Evolutionary conservation across 2,329 filamentous ascomycete genomes (phyloP).

Genomic region (Paramyrothecium roridum): DNA sequence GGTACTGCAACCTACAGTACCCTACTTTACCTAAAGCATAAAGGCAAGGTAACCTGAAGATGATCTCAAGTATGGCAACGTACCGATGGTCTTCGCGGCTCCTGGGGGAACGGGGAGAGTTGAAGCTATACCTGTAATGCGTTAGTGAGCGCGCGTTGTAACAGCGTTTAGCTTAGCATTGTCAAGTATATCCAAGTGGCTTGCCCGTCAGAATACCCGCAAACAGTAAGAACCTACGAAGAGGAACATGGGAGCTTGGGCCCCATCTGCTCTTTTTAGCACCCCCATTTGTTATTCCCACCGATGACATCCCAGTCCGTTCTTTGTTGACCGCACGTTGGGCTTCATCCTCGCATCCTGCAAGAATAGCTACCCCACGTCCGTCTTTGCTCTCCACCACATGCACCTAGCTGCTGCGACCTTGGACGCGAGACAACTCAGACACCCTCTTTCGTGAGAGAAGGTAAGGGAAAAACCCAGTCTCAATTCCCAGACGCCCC

Average conservation of each 20-base stretch:
- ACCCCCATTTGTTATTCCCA: conserved; percentile 8
- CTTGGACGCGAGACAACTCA: conserved; percentile 23
- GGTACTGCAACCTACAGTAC: too few relatives aligned
- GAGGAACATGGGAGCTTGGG: conserved; percentile 1
- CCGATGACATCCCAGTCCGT: conserved; percentile 3
- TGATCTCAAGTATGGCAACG: too few relatives aligned
- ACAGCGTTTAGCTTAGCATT: too few relatives aligned
- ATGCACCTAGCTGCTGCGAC: conserved; percentile 21
- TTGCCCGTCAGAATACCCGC: too few relatives aligned
- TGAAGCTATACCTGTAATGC: too few relatives aligned
- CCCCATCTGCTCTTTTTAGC: not conserved
- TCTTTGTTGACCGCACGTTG: conserved; percentile 13
- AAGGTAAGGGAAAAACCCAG: not conserved
- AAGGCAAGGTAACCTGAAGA: too few relatives aligned
- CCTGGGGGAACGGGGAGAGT: too few relatives aligned
- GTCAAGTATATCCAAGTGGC: too few relatives aligned
- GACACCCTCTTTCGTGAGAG: conserved; percentile 20
- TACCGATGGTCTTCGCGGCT: too few relatives aligned
- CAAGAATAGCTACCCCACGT: conserved; percentile 32
- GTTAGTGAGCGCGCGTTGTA: too few relatives aligned
- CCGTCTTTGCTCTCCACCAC: conserved; percentile 18
- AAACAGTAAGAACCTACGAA: not conserved
- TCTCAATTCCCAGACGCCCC: conserved; percentile 6
- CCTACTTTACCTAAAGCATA: too few relatives aligned
- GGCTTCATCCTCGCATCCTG: conserved; percentile 22